Percentiles rank a stretch among this genome's conserved stretches.
Evolutionary conservation across 2,329 filamentous ascomycete species (phyloP).

Genomic region (Penicillium palitans): DNA sequence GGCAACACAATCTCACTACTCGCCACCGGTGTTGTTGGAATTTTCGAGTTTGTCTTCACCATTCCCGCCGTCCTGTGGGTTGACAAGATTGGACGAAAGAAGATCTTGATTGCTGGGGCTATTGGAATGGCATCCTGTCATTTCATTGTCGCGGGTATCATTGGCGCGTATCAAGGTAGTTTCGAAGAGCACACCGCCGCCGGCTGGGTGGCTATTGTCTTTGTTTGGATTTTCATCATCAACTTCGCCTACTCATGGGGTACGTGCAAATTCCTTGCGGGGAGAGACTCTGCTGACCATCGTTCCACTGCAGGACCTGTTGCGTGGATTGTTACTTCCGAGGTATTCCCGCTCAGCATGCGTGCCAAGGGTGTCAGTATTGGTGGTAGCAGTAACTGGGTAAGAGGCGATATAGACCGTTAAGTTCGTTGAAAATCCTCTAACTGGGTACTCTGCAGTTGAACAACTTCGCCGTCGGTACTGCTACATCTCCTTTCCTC

Average conservation of each 20-base stretch:
- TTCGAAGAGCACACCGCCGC: conserved; percentile 61
- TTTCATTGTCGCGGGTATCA: conserved; percentile 69
- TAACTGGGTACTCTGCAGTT: conserved; percentile 41
- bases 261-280: conserved; percentile 7
- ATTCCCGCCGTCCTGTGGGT: conserved; percentile 46
- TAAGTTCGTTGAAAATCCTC: neutral
- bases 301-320: conserved; percentile 50
- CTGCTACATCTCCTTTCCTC: conserved; percentile 69
- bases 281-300: neutral
- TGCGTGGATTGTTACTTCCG: conserved; percentile 71
- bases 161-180: conserved; percentile 61
- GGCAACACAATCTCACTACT: conserved; percentile 42
- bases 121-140: conserved; percentile 71
- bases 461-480: conserved; percentile 63
- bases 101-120: conserved; percentile 52
- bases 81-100: conserved; percentile 43
- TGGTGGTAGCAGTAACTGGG: conserved; percentile 39
- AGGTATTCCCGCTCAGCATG: conserved; percentile 71
- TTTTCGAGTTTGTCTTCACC: conserved; percentile 43
- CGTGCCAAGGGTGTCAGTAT: conserved; percentile 57
- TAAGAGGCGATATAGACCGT: conserved; percentile 14
- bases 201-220: conserved; percentile 66
- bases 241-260: conserved; percentile 74
- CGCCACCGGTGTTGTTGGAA: conserved; percentile 43
- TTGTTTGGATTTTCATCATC: conserved; percentile 68